Evolutionary conservation across 1,139 yeast species (phyloP).

Genomic region (Suhomyces panamericanus): DNA sequence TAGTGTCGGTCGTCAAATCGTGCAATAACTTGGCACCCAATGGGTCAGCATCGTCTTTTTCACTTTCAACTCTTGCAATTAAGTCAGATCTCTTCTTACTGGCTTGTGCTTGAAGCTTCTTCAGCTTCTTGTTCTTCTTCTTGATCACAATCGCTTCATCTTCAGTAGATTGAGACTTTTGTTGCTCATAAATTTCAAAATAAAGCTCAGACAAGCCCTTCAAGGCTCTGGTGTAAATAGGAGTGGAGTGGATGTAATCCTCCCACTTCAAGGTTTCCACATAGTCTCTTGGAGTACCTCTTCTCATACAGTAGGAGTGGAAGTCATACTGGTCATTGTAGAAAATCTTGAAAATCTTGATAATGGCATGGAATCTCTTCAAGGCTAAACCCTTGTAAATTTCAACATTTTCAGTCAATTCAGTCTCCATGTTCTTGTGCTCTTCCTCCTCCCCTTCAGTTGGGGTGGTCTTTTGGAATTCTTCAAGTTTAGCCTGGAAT

Average conservation of each 20-base stretch:
- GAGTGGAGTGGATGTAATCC: slow-evolving; percentile 66
- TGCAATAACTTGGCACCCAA: slow-evolving; percentile 44
- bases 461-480: slow-evolving; percentile 16
- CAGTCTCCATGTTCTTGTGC: slow-evolving; percentile 31
- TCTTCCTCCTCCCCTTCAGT: slow-evolving; percentile 21
- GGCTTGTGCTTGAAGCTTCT: slow-evolving; percentile 37
- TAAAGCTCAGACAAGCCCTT: slow-evolving; percentile 64
- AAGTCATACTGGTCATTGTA: slow-evolving; percentile 88
- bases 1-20: slow-evolving; percentile 26
- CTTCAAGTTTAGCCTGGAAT: slow-evolving; percentile 19
- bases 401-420: slow-evolving; percentile 36
- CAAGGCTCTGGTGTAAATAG: slow-evolving; percentile 69
- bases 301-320: slow-evolving; percentile 88
- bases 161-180: slow-evolving; percentile 12
- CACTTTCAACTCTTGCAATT: slow-evolving; percentile 43
- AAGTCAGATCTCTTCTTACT: slow-evolving; percentile 40
- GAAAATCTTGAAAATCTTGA: slow-evolving; percentile 68
- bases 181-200: slow-evolving; percentile 43
- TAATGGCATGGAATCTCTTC: slow-evolving; percentile 72
- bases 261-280: slow-evolving; percentile 79
- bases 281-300: slow-evolving; percentile 88
- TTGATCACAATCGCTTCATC: slow-evolving; percentile 23
- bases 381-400: slow-evolving; percentile 69
- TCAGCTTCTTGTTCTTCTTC: slow-evolving; percentile 30
- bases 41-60: slow-evolving; percentile 49